These are phyloP conservation scores for Iberis pinnata DNA, from an alignment of 345 rosid species.

Conservation along the genomic window DNA sequence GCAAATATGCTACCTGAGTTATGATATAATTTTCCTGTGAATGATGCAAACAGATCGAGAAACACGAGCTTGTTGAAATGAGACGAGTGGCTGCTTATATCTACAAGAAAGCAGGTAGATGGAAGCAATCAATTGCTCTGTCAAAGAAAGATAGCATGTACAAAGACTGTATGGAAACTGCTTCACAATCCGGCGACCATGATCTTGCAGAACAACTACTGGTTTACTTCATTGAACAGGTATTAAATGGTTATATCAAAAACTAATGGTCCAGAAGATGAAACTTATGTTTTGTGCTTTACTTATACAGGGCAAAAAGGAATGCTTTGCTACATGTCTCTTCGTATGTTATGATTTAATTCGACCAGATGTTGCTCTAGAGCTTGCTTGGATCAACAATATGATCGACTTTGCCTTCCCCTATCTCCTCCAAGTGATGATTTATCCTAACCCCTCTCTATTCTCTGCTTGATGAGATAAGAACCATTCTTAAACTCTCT, in stretches of 20 bases:
- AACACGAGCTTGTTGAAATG: conserved; percentile 98
- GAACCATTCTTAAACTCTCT: background rate
- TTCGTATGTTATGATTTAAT: conserved; percentile 89
- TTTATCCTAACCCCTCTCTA: background rate
- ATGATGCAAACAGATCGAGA: conserved; percentile 64
- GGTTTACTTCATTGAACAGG: conserved; percentile 93
- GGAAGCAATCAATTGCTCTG: conserved; percentile 97
- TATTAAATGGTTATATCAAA: conserved; percentile 8
- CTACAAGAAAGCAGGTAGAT: conserved; percentile 94
- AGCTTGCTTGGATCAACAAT: conserved; percentile 85
- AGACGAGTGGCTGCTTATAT: conserved; percentile 99
- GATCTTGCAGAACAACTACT: conserved; percentile 96
- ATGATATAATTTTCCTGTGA: conserved; percentile 12
- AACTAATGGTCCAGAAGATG: conserved; percentile 5
- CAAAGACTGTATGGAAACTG: conserved; percentile 99
- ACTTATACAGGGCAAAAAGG: conserved; percentile 69
- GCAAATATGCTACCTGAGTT: background rate
- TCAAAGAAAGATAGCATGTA: conserved; percentile 89
- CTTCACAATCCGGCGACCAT: conserved; percentile 94
- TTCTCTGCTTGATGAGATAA: background rate
- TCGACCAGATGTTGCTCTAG: conserved; percentile 75
- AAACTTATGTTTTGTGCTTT: conserved; percentile 7
- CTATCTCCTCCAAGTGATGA: conserved; percentile 62
- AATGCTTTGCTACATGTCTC: conserved; percentile 87
- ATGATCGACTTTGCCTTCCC: conserved; percentile 90